Conservation (phyloP, 129 eudicot genomes). For the Flaveria linearis region DNA sequence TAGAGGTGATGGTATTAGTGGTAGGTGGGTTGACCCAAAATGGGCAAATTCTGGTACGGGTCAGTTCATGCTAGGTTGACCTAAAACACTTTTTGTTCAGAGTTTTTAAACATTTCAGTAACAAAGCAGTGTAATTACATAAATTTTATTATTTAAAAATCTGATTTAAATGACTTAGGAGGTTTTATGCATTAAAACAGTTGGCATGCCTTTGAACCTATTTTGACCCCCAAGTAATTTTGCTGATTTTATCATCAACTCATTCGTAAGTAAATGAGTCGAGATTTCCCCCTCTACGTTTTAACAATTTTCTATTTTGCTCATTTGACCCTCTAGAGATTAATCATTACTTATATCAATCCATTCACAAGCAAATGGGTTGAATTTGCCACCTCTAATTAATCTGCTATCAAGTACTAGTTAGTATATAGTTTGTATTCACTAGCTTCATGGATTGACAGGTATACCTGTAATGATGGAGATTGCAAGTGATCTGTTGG, state of each 20-base stretch:
- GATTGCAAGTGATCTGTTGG: constrained; percentile 94
- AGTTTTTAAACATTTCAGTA: background rate
- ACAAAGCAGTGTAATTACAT: no score
- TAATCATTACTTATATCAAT: background rate
- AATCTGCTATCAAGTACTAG: background rate
- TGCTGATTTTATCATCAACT: background rate
- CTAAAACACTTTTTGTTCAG: background rate
- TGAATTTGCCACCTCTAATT: background rate
- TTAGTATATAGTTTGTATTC: constrained; percentile 4
- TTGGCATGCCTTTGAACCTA: background rate
- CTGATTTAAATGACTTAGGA: background rate
- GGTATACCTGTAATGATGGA: constrained; percentile 96
- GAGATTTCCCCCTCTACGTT: background rate
- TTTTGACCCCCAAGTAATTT: background rate
- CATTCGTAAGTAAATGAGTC: background rate
- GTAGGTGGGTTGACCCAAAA: constrained; percentile 10
- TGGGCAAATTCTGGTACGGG: background rate
- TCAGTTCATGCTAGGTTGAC: background rate
- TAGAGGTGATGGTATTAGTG: background rate
- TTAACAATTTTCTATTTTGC: background rate
- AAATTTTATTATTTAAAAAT: background rate
- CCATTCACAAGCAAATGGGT: background rate
- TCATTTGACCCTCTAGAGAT: background rate
- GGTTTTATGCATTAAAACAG: constrained; percentile 5
- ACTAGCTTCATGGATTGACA: constrained; percentile 24